Evolutionary conservation across 768 basidiomycete genomes (phyloP).

Genomic region (Royoungia palumana): DNA sequence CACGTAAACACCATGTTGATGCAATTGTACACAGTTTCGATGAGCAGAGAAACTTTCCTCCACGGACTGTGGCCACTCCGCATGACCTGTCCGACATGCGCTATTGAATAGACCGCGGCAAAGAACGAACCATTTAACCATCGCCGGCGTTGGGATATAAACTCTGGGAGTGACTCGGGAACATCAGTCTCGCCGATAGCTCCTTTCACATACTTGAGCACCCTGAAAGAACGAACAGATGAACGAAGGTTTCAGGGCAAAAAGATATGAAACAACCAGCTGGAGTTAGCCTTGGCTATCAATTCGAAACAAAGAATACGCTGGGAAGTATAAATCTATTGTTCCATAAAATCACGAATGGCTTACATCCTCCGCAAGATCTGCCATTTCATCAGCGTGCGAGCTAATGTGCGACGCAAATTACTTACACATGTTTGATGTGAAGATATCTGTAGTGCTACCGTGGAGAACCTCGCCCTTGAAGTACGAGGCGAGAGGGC

Average conservation of each 20-base stretch:
- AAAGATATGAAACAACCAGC: slow-evolving; percentile 51
- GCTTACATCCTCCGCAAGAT: slow-evolving; percentile 85
- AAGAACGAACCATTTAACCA: slow-evolving; percentile 95
- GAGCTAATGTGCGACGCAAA: not conserved
- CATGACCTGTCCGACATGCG: slow-evolving; percentile 50
- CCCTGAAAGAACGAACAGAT: slow-evolving; percentile 48
- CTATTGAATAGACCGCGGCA: slow-evolving; percentile 89
- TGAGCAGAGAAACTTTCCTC: slow-evolving; percentile 69
- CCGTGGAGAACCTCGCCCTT: slow-evolving; percentile 89
- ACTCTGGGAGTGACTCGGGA: slow-evolving; percentile 88
- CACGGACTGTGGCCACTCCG: slow-evolving; percentile 58
- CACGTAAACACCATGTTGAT: slow-evolving; percentile 88
- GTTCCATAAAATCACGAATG: not conserved
- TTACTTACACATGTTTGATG: slow-evolving; percentile 89
- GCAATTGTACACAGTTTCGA: slow-evolving; percentile 84
- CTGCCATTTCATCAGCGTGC: slow-evolving; percentile 36
- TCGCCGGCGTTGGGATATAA: slow-evolving; percentile 86
- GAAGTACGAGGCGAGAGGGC: slow-evolving; percentile 95
- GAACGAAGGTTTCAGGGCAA: not conserved
- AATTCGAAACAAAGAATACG: slow-evolving; percentile 82
- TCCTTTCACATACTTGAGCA: slow-evolving; percentile 94
- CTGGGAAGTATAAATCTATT: slow-evolving; percentile 36
- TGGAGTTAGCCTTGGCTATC: slow-evolving; percentile 71
- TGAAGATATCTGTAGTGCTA: slow-evolving; percentile 86
- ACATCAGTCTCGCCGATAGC: slow-evolving; percentile 94